These are phyloP conservation scores for Rosa chinensis DNA, from an alignment of 306 rosid species.

Conservation along the genomic window DNA sequence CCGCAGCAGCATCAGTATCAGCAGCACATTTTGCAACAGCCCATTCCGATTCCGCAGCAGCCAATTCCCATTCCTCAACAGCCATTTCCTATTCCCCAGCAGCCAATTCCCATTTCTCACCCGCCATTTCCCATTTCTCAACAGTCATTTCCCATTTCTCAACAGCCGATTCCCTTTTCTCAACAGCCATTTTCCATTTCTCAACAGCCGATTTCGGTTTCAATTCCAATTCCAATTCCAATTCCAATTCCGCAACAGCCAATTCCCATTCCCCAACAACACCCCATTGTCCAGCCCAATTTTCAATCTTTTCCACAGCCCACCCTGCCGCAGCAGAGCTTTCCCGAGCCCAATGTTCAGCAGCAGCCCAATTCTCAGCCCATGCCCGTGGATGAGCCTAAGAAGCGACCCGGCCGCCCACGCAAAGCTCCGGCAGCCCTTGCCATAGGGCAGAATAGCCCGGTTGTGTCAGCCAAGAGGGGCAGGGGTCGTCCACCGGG, in stretches of 20 bases:
- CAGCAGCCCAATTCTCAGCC: background rate
- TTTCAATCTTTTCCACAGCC: constrained; percentile 9
- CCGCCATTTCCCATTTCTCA: background rate
- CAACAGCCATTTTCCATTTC: background rate
- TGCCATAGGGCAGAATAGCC: constrained; percentile 9
- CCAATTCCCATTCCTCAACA: background rate
- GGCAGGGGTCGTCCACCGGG: constrained; percentile 71
- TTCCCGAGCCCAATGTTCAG: background rate
- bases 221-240: background rate
- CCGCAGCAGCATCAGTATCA: background rate
- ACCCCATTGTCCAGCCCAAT: constrained; percentile 15
- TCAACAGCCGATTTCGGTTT: background rate
- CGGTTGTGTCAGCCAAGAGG: constrained; percentile 20
- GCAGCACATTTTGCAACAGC: background rate
- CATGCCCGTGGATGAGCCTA: constrained; percentile 53
- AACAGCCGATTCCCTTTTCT: background rate
- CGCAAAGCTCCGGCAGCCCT: constrained; percentile 17
- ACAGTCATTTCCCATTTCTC: background rate
- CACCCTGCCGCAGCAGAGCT: background rate
- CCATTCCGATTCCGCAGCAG: background rate
- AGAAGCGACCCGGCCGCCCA: constrained; percentile 61
- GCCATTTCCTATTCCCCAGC: background rate
- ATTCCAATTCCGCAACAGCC: constrained; percentile 1
- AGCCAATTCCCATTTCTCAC: background rate
- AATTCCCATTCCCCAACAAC: constrained; percentile 12